Percentiles rank a stretch among this genome's conserved stretches.
phyloP scores from a whole-genome alignment of 371 early-diverging fungal species.

The Dichotomocladium elegans region DNA sequence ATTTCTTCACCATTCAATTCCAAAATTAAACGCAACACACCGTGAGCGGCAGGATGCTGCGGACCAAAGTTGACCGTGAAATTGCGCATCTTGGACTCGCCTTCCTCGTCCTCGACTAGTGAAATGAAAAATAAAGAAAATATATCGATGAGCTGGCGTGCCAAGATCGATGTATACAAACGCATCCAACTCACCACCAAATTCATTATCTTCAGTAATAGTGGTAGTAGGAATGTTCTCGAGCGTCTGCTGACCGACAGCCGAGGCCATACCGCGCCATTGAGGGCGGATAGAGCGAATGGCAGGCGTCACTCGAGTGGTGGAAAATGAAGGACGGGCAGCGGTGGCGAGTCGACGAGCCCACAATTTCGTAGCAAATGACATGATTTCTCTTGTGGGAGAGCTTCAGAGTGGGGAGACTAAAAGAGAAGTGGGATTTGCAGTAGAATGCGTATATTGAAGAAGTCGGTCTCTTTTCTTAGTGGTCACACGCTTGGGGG shows the following conservation, averaged over 20 bases:
- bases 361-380: conserved; percentile 48
- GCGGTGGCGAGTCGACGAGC: conserved; percentile 37
- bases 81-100: conserved; percentile 61
- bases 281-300: conserved; percentile 22
- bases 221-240: conserved; percentile 32
- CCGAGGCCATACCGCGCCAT: conserved; percentile 40
- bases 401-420: conserved; percentile 20
- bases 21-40: conserved; percentile 95
- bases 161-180: too few species aligned
- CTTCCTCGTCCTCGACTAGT: conserved; percentile 42
- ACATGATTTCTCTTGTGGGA: conserved; percentile 22
- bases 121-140: neutral
- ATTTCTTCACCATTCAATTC: conserved; percentile 94
- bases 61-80: conserved; percentile 98
- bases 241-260: conserved; percentile 17
- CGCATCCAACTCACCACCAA: conserved; percentile 29
- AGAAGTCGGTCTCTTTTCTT: too few species aligned
- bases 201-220: conserved; percentile 39
- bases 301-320: conserved; percentile 5
- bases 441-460: too few species aligned
- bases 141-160: too few species aligned
- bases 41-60: conserved; percentile 99
- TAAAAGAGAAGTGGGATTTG: too few species aligned
- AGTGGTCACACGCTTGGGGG: too few species aligned
- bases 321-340: conserved; percentile 19